Evolutionary conservation across 2,329 filamentous ascomycete genomes (phyloP), one percentile per base, ranked within the genome.

Genomic region (Alternaria ventricosa): DNA sequence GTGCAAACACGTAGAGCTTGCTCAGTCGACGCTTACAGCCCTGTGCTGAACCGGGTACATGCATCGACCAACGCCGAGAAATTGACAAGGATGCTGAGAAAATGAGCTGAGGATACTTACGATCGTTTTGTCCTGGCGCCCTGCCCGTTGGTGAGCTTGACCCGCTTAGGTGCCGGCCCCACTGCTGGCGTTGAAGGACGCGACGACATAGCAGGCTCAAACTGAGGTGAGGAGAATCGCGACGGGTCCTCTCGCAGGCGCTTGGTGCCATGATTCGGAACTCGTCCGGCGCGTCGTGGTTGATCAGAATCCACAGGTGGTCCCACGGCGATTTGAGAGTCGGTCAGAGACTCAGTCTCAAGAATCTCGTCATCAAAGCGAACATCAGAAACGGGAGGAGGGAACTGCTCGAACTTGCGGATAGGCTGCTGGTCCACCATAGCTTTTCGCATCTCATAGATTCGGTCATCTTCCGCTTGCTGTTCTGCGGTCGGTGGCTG

Each of bases 101-200:
- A 53, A 70, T 55, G 47, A 63, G 36, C 49, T 28, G 47, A 46
- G 50, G 55, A 57, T 56, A 79, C 78, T 78, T 75, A 80, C 78
- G 78, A 80, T 74, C 73, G 71, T 67, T 80, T 80, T 55, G 75
- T 79, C 47, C 75, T 72, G 54, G 78, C 78, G 58, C 75, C 68
- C 59, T 78, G 74, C 45, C 77, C 75, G 63, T 78, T 76, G 55
- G 69, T 79, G 55, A 78, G 64, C 65, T 78, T 79, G 22, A 78
- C 63, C 53, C 75, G 74, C 70, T 80, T 80, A 23, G 71, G 67
- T 49, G 69, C 68, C 63, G 70, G 78, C 61, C 65, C 68, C 61
- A 71, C 64, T 57, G 69, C 70, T 55, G 77, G 77, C 30, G 78
- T 79, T 47, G 78, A 75, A 25, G 78, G 78, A 55, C 77, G 72